Conservation (phyloP, 257 asterid species). For the Leptodermis oblonga region DNA sequence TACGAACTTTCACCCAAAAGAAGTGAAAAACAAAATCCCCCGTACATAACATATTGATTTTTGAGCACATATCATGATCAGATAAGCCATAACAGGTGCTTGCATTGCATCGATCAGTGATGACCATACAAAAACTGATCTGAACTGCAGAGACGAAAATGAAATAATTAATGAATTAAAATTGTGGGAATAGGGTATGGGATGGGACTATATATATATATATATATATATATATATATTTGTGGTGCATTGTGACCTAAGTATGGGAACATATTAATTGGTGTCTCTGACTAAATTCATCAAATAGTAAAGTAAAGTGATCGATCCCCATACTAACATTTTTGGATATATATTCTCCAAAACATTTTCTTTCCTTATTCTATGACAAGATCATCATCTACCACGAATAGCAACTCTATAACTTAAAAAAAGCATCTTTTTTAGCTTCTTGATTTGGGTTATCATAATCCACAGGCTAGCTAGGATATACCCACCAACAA, state of each 20-base stretch:
- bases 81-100: background rate
- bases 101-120: no score
- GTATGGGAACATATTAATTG: slow-evolving; percentile 26
- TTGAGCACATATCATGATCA: background rate
- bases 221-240: no score
- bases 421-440: slow-evolving; percentile 10
- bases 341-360: background rate
- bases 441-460: slow-evolving; percentile 16
- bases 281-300: slow-evolving; percentile 12
- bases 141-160: background rate
- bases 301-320: background rate
- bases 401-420: background rate
- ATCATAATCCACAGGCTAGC: background rate
- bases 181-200: slow-evolving; percentile 16
- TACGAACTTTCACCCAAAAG: no score
- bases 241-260: slow-evolving; percentile 11
- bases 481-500: background rate
- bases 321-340: slow-evolving; percentile 2
- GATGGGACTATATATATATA: slow-evolving; percentile 1
- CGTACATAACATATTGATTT: no score
- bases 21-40: no score
- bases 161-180: background rate
- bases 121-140: background rate
- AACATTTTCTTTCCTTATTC: background rate
- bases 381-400: background rate